Conservation (phyloP, 176 grass and related monocot genomes). For the Oryza officinalis region DNA sequence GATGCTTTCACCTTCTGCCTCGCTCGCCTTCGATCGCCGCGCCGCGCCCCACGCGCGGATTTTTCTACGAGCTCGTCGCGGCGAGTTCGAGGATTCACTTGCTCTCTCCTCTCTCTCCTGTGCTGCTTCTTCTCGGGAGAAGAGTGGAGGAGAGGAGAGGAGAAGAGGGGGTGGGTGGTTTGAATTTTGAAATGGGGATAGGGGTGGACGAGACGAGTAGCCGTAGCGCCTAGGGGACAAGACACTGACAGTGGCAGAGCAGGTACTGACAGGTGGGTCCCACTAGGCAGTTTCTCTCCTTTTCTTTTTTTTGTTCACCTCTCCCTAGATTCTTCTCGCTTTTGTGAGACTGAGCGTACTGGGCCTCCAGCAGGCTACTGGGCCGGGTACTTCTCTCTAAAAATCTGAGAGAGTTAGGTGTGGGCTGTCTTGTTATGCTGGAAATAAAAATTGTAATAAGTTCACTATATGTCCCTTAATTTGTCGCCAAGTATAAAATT, state of each 20-base stretch:
- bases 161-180: background rate
- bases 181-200: constrained; percentile 52
- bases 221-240: constrained; percentile 37
- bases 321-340: too few species aligned
- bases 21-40: background rate
- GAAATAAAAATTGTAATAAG: too few species aligned
- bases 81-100: constrained; percentile 9
- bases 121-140: background rate
- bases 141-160: background rate
- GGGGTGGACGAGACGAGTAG: constrained; percentile 20
- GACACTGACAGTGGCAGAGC: background rate
- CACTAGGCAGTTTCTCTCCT: background rate
- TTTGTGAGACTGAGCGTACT: too few species aligned
- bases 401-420: too few species aligned
- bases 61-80: constrained; percentile 43
- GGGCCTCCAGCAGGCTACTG: too few species aligned
- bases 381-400: too few species aligned
- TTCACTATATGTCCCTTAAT: too few species aligned
- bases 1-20: constrained; percentile 22
- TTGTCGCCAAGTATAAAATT: too few species aligned
- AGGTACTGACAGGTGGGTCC: constrained; percentile 12
- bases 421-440: too few species aligned
- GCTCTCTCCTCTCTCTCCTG: background rate
- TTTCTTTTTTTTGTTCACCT: background rate
- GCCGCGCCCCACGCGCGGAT: constrained; percentile 24